phyloP scores from a whole-genome alignment of 2,329 filamentous ascomycete genomes.

The Penicillium verrucosum region DNA sequence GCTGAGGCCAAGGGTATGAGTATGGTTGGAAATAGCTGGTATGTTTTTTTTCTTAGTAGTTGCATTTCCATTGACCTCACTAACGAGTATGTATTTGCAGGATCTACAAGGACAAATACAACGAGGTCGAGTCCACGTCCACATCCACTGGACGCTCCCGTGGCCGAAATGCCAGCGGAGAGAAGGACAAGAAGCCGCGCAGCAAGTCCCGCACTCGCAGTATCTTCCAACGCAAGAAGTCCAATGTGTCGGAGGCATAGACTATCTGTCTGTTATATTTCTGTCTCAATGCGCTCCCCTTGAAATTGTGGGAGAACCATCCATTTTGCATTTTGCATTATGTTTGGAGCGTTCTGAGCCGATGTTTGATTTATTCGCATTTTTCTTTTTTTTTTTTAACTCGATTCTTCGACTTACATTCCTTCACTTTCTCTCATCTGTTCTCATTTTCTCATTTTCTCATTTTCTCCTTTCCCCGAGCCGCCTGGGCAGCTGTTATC shows the following conservation, averaged over 20 bases:
- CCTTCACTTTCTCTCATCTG: conserved; percentile 9
- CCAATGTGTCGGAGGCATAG: conserved; percentile 28
- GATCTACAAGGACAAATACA: conserved; percentile 96
- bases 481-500: conserved; percentile 26
- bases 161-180: conserved; percentile 42
- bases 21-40: conserved; percentile 99
- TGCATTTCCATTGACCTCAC: background rate
- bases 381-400: conserved; percentile 9
- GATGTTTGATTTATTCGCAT: conserved; percentile 11
- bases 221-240: conserved; percentile 66
- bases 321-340: conserved; percentile 20
- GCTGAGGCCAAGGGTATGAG: conserved; percentile 92
- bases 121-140: conserved; percentile 54
- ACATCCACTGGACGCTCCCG: conserved; percentile 29
- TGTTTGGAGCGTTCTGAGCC: conserved; percentile 19
- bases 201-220: conserved; percentile 74
- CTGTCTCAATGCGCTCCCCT: background rate
- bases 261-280: conserved; percentile 5
- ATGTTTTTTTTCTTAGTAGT: conserved; percentile 44
- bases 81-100: conserved; percentile 44
- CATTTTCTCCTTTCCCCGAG: conserved; percentile 13
- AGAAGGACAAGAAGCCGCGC: conserved; percentile 65
- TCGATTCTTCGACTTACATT: conserved; percentile 3
- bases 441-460: conserved; percentile 15
- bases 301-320: background rate